A percentile compares a stretch with the other conserved stretches of the same genome.
Evolutionary conservation across 768 basidiomycete genomes (phyloP).

Genomic region (Tremella fuciformis): DNA sequence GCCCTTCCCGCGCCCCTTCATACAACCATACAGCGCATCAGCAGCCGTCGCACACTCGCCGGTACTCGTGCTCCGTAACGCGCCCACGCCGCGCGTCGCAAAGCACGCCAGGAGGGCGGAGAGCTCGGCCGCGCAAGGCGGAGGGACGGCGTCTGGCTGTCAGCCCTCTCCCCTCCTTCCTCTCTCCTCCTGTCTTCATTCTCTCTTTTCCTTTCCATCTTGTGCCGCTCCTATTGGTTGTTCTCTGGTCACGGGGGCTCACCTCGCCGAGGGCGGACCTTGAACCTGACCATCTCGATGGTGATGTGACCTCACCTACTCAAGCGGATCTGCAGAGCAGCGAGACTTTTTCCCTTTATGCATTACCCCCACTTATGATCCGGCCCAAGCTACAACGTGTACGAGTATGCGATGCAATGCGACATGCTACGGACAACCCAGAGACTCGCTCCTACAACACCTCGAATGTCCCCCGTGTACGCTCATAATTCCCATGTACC

Average conservation of each 20-base stretch:
- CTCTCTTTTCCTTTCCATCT: too few species aligned
- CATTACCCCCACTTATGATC: too few species aligned
- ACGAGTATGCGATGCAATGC: too few species aligned
- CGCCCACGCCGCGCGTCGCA: conserved; percentile 34
- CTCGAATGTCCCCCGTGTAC: too few species aligned
- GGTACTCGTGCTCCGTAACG: conserved; percentile 31
- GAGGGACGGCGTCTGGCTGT: conserved; percentile 23
- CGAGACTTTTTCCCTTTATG: background rate
- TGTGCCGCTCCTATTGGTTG: background rate
- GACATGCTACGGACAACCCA: too few species aligned
- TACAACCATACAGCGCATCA: conserved; percentile 46
- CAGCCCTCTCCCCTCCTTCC: background rate
- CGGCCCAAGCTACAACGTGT: too few species aligned
- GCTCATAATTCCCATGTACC: too few species aligned
- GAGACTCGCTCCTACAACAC: too few species aligned
- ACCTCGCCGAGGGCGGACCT: conserved; percentile 40
- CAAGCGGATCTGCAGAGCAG: background rate
- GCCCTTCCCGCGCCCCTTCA: conserved; percentile 27
- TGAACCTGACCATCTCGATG: conserved; percentile 34
- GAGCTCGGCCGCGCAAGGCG: conserved; percentile 46
- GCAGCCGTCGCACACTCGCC: conserved; percentile 41
- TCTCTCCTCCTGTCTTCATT: too few species aligned
- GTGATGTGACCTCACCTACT: background rate
- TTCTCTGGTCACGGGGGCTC: conserved; percentile 5
- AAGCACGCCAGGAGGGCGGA: conserved; percentile 48